Evolutionary conservation across 768 basidiomycete species (phyloP), one percentile per base, ranked within the genome.

Genomic region (Tremella mesenterica): DNA sequence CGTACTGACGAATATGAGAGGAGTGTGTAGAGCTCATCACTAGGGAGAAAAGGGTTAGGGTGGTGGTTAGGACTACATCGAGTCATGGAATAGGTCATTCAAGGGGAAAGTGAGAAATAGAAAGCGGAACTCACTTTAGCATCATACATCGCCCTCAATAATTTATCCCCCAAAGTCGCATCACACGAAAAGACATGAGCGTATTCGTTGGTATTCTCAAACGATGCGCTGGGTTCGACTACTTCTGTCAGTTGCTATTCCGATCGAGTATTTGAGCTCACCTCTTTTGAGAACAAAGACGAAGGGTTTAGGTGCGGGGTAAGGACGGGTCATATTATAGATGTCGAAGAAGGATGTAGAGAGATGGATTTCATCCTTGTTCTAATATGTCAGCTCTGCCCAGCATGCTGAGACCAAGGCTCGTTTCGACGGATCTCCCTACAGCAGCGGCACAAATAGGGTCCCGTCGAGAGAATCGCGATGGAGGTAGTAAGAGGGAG

Each of bases 201-300:
- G 74, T 92, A 96, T 64, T 97, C 91, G 27, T 83, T 79, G 3
- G 81, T 81, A 70, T 88, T 83, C 75, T 95, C 91, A 64, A 96
- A 96, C 64, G 85, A 79, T 1, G 85, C 85, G 3, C 88, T 55
- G 25, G 59, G 58, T 36, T 67, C 58, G 25, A 56, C 59, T 64
- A 20, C 52, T 21, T 2, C 18, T 18, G 20, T 31, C 41, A 39
- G 12, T 27, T 16, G 33, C 10, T 12, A 23, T 10, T 28, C 18
- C 14, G 23, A 3, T 9, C 6, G 10, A 29, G 23, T 43, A 13
- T 0, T 2, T 18, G 7, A 8, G 58, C 69, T 61, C 41, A 69
- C 67, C 52, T 44, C 63, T 88, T 73, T 92, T 92, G 64, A 92
- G 75, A 30, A 87, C 83, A 66, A 96, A 93, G 20, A 84, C 80